Evolutionary conservation across 2,329 filamentous ascomycete genomes (phyloP).

Genomic region (Samsoniella hepiali): DNA sequence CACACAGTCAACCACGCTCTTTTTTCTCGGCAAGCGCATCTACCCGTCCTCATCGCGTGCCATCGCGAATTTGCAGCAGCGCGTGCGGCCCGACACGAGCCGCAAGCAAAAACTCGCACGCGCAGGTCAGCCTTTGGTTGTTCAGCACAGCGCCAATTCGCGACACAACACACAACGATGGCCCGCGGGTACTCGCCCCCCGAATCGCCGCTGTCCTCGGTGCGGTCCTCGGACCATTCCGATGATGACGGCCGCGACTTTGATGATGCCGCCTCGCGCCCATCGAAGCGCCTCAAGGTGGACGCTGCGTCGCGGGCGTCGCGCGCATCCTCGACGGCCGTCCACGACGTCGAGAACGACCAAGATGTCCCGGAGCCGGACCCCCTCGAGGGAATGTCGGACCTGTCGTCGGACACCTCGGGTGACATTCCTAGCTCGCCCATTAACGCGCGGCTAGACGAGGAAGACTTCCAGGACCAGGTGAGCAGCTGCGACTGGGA

Average conservation of each 20-base stretch:
- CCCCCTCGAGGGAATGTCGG: conserved; percentile 57
- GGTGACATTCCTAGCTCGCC: conserved; percentile 76
- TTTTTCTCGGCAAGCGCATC: conserved; percentile 19
- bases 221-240: conserved; percentile 44
- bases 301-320: conserved; percentile 45
- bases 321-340: conserved; percentile 43
- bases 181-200: conserved; percentile 37
- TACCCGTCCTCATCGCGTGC: conserved; percentile 11
- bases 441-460: conserved; percentile 63
- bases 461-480: conserved; percentile 74
- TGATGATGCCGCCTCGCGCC: conserved; percentile 37
- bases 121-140: too few relatives aligned
- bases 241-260: conserved; percentile 45
- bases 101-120: neutral
- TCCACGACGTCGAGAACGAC: conserved; percentile 43
- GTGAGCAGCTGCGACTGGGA: conserved; percentile 78
- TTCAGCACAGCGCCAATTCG: conserved; percentile 18
- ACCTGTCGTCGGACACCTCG: conserved; percentile 87
- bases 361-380: conserved; percentile 44
- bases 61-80: conserved; percentile 2
- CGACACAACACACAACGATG: conserved; percentile 27
- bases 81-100: neutral
- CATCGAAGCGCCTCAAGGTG: conserved; percentile 47
- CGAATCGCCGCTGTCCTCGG: conserved; percentile 48
- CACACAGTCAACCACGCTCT: conserved; percentile 10